Evolutionary conservation across 306 rosid genomes (phyloP).

Genomic region (Pyrus betulifolia): DNA sequence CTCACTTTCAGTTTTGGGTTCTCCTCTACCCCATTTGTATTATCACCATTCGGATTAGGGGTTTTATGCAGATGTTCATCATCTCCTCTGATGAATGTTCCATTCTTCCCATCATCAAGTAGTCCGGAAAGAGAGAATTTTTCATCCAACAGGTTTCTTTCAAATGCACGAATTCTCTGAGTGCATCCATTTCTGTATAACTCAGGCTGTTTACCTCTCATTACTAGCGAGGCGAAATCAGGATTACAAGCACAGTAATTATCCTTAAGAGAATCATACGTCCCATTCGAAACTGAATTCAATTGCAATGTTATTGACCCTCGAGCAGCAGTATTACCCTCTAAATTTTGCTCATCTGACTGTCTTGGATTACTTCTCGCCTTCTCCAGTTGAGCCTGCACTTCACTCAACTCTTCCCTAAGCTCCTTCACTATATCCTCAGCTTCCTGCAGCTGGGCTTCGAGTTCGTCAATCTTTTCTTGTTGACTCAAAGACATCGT

Average conservation of each 20-base stretch:
- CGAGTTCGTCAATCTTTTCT: conserved; percentile 72
- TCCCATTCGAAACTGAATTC: conserved; percentile 21
- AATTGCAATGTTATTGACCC: conserved; percentile 18
- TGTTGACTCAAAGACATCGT: conserved; percentile 41
- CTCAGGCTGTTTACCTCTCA: conserved; percentile 63
- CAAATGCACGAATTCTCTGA: conserved; percentile 82
- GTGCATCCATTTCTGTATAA: conserved; percentile 72
- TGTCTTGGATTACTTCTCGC: conserved; percentile 29
- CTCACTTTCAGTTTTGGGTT: conserved; percentile 24
- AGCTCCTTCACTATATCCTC: conserved; percentile 77
- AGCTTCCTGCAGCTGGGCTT: conserved; percentile 86
- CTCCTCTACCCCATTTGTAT: conserved; percentile 23
- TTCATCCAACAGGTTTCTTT: conserved; percentile 48
- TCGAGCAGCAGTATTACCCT: conserved; percentile 17
- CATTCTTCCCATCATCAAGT: conserved; percentile 37
- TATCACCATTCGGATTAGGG: conserved; percentile 22
- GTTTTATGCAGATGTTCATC: conserved; percentile 31
- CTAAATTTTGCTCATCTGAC: conserved; percentile 29
- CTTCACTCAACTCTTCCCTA: conserved; percentile 66
- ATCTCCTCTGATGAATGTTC: conserved; percentile 23
- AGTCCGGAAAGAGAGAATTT: conserved; percentile 40
- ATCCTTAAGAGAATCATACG: conserved; percentile 27
- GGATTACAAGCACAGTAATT: conserved; percentile 46
- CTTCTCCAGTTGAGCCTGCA: conserved; percentile 57
- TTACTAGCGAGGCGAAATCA: conserved; percentile 56